Conservation (phyloP, 2,329 filamentous ascomycete genomes). For the Drechslerella dactyloides region DNA sequence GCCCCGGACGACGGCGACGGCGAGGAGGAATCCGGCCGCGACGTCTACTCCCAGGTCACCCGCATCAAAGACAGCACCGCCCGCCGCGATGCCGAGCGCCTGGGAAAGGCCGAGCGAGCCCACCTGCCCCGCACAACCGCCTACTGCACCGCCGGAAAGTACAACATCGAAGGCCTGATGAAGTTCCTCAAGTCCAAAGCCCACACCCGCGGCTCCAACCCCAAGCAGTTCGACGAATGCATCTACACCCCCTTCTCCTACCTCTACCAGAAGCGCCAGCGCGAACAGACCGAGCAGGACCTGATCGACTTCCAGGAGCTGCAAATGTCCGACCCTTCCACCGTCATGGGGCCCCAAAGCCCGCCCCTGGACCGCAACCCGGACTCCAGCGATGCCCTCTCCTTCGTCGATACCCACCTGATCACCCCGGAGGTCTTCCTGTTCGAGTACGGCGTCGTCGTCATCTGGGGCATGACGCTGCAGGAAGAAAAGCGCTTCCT, state of each 20-base stretch:
- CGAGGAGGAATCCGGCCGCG: constrained; percentile 82
- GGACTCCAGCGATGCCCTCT: constrained; percentile 57
- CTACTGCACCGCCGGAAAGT: constrained; percentile 92
- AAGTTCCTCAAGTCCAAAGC: constrained; percentile 85
- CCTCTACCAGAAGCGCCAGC: constrained; percentile 71
- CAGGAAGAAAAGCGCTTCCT: constrained; percentile 87
- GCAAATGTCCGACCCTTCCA: constrained; percentile 54
- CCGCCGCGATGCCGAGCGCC: constrained; percentile 83
- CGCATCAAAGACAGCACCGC: constrained; percentile 96
- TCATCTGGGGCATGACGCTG: constrained; percentile 98
- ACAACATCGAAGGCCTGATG: constrained; percentile 87
- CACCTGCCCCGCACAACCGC: constrained; percentile 89
- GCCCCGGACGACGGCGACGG: constrained; percentile 86
- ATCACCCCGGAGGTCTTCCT: constrained; percentile 94
- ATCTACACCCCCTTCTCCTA: constrained; percentile 83
- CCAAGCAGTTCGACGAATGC: constrained; percentile 95
- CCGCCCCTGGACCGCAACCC: constrained; percentile 52
- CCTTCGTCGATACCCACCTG: constrained; percentile 53
- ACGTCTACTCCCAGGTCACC: constrained; percentile 97
- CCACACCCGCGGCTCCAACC: constrained; percentile 77
- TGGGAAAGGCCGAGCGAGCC: constrained; percentile 91
- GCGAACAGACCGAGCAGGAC: constrained; percentile 70
- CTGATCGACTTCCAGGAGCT: constrained; percentile 68
- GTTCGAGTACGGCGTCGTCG: constrained; percentile 96
- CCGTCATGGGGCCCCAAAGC: constrained; percentile 26